Evolutionary conservation across 2,329 filamentous ascomycete genomes (phyloP), one percentile per base, ranked within the genome.

Genomic region (Fusarium virguliforme): DNA sequence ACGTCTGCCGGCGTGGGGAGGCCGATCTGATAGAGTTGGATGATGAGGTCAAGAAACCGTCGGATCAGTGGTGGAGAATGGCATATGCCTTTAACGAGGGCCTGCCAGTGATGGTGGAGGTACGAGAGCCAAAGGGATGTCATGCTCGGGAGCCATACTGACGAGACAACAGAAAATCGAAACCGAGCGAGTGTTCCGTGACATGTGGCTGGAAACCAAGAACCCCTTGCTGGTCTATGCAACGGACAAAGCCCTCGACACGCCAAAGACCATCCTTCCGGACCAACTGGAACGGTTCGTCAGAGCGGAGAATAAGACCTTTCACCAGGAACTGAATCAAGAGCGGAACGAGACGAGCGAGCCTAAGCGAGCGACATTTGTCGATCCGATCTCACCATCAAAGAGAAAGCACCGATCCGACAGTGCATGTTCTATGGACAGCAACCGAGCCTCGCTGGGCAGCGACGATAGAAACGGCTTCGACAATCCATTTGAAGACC

Each of bases 21-120:
- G 76, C 77, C 5, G 80, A 84, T 56, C 73, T 85, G 34, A 83
- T 84, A 55, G 83, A 86, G 15, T 53, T 85, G n/a, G 81, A 78
- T 1, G 81, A 80, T 34, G 64, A 68, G 4, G 57, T 79, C 4
- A 70, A 68, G 28, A 68, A 73, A 24, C 64, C 75, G 4, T 68
- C 67, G 15, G 86, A 88, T 58, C 87, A 88, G 73, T 89, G 87
- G 87, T 89, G 87, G 87, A 84, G 83, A 68, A 78, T 89, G 50
- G 79, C 83, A 37, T 87, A 84, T 67, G 75, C 77, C 24, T 74
- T 80, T 12, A 73, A 78, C 15, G 81, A 82, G 10, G 72, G 79
- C 6, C 78, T 81, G 53, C 83, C 85, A n/a, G 79, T 85, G 30
- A 83, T 80, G 68, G 79, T 84, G 15, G 85, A 88, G 83, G 87